phyloP scores from a whole-genome alignment of 2,329 filamentous ascomycete genomes.

The Pseudocercospora musae region DNA sequence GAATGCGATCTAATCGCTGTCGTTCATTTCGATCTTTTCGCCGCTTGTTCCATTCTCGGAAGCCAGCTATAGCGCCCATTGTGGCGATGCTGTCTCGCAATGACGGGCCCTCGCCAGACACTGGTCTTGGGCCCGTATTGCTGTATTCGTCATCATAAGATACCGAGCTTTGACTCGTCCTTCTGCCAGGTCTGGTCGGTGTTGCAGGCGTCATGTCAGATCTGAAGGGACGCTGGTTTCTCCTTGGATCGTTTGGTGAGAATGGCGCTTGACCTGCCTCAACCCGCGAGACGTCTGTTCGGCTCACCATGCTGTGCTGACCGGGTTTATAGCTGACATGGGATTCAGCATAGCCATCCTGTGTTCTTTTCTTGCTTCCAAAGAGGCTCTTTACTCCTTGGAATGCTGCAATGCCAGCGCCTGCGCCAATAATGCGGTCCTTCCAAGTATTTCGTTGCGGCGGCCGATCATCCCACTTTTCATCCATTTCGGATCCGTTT shows the following conservation, averaged over 20 bases:
- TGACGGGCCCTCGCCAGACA: slow-evolving; percentile 31
- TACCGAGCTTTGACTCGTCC: slow-evolving; percentile 38
- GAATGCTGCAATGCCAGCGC: slow-evolving; percentile 43
- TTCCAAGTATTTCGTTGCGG: slow-evolving; percentile 39
- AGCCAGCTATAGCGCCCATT: slow-evolving; percentile 33
- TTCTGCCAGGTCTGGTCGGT: slow-evolving; percentile 37
- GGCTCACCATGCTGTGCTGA: slow-evolving; percentile 44
- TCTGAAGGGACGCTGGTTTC: slow-evolving; percentile 13
- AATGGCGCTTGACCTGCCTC: slow-evolving; percentile 55
- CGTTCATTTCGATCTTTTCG: slow-evolving; percentile 58
- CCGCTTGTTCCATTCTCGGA: slow-evolving; percentile 46
- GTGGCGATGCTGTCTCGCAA: slow-evolving; percentile 49
- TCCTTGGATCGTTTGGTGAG: slow-evolving; percentile 38
- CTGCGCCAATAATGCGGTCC: slow-evolving; percentile 45
- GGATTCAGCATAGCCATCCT: slow-evolving; percentile 52
- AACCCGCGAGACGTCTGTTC: slow-evolving; percentile 46
- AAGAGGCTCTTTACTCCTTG: slow-evolving; percentile 53
- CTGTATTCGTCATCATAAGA: slow-evolving; percentile 38
- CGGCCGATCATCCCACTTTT: slow-evolving; percentile 40
- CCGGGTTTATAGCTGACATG: slow-evolving; percentile 47
- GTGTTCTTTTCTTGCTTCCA: slow-evolving; percentile 49
- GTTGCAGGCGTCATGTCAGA: slow-evolving; percentile 28
- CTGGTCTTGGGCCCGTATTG: slow-evolving; percentile 19
- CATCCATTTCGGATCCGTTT: slow-evolving; percentile 26
- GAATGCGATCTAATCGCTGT: slow-evolving; percentile 56